phyloP scores from a whole-genome alignment of 768 basidiomycete species.

The Megacollybia marginata region DNA sequence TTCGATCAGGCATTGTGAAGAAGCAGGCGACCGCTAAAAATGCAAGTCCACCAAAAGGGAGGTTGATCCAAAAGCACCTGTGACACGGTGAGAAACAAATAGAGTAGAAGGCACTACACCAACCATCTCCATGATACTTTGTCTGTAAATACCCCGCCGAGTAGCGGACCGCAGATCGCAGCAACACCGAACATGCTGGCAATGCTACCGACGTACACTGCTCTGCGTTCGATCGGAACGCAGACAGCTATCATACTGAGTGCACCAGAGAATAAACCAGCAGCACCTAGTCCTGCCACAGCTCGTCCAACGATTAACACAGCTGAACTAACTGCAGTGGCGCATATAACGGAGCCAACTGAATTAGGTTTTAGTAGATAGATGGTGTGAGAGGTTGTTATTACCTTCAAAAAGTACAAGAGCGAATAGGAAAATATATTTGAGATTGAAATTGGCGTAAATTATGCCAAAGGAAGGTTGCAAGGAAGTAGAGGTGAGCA shows the following conservation, averaged over 20 bases:
- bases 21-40: conserved; percentile 9
- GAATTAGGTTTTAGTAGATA: conserved; percentile 16
- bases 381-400: conserved; percentile 17
- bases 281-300: conserved; percentile 36
- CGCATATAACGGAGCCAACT: conserved; percentile 36
- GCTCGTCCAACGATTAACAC: conserved; percentile 35
- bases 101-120: background rate
- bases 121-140: conserved; percentile 30
- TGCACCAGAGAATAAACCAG: conserved; percentile 20
- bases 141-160: conserved; percentile 23
- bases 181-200: conserved; percentile 21
- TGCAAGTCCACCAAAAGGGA: conserved; percentile 9
- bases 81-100: background rate
- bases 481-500: conserved; percentile 12
- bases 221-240: conserved; percentile 20
- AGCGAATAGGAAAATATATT: conserved; percentile 4
- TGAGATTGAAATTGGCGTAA: conserved; percentile 12
- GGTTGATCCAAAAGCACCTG: conserved; percentile 26
- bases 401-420: background rate
- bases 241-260: conserved; percentile 19
- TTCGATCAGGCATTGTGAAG: conserved; percentile 9
- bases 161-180: conserved; percentile 18
- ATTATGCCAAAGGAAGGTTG: conserved; percentile 16
- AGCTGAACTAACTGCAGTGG: conserved; percentile 19
- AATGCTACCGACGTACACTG: conserved; percentile 28